A percentile compares a stretch with the other conserved stretches of the same genome.
phyloP scores from a whole-genome alignment of 1,284 basidiomycete genomes.

The Trametes hirsuta region DNA sequence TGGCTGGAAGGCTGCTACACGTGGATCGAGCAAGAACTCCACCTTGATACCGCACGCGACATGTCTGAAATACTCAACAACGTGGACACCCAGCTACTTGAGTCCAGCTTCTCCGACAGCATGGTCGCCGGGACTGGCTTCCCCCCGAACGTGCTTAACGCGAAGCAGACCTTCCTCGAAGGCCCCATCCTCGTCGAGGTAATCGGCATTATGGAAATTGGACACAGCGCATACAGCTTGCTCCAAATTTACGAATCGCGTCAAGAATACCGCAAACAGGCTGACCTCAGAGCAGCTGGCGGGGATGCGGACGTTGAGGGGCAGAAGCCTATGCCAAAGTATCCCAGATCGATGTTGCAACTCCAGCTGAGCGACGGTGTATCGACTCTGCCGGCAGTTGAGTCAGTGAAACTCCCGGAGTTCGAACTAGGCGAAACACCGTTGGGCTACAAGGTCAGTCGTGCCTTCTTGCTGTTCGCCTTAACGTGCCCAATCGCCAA shows the following conservation, averaged over 20 bases:
- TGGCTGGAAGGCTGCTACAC: slow-evolving; percentile 74
- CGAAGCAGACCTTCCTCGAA: slow-evolving; percentile 38
- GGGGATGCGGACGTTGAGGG: slow-evolving; percentile 69
- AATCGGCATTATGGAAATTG: slow-evolving; percentile 73
- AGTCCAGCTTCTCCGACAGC: slow-evolving; percentile 70
- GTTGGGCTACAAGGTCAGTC: slow-evolving; percentile 71
- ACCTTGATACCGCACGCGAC: slow-evolving; percentile 47
- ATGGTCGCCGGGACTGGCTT: slow-evolving; percentile 70
- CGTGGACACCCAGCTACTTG: slow-evolving; percentile 68
- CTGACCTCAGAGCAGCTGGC: slow-evolving; percentile 44
- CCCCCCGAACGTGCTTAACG: slow-evolving; percentile 45
- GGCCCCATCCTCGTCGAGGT: slow-evolving; percentile 70
- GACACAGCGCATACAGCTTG: slow-evolving; percentile 68
- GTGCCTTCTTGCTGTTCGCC: not conserved
- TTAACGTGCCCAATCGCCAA: not conserved
- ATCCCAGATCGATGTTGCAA: slow-evolving; percentile 69
- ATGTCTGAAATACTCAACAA: slow-evolving; percentile 52
- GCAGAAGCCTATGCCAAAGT: slow-evolving; percentile 62
- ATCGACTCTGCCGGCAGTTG: slow-evolving; percentile 65
- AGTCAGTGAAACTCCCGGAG: slow-evolving; percentile 61
- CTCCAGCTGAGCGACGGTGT: slow-evolving; percentile 71
- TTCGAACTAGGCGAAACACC: slow-evolving; percentile 67
- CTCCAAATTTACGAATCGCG: slow-evolving; percentile 65
- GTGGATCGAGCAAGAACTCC: slow-evolving; percentile 58
- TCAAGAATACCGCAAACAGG: slow-evolving; percentile 58